Evolutionary conservation across 305 asterid genomes (phyloP), one percentile per base, ranked within the genome.

Genomic region (Petunia hybrid): DNA sequence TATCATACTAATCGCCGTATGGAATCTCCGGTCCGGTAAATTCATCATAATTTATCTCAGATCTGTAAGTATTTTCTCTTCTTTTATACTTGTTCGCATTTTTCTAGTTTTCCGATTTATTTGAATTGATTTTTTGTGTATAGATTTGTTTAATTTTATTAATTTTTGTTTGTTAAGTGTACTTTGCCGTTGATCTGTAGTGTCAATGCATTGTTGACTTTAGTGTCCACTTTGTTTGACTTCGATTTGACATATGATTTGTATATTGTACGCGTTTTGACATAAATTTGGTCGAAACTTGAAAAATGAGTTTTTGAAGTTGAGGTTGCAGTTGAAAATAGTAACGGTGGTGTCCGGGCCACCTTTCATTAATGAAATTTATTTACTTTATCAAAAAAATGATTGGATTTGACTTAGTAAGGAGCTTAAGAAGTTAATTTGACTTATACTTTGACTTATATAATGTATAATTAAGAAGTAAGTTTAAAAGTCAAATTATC

Each of bases 131-230:
- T 69, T 16, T 43, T 69, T 43, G 57, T 43, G 43, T 8, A 45
- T 69, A 4, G 6, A 48, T 12, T 31, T 35, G 12, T 3, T 71
- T 35, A 22, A 22, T 48, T 56, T 14, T 69, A 9, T 71, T 39
- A 2, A 60, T 3, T 67, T 35, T 13, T 14, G 22, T 74, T 75
- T 59, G 74, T 60, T 40, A 13, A 73, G 73, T 61, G 80, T 76
- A 65, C 39, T 43, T 40, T 65, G 68, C 59, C 31, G 67, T 71
- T 81, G 85, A 85, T 89, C 88, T 87, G 77, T 38, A 77, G 39
- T 80, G 78, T 56, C 76, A 59, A 39, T 76, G 70, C 22, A 65
- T 51, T 80, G 66, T 75, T 76, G 82, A 39, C 68, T 60, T 80
- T 13, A 64, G 65, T 43, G 61, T 45, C 46, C 36, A 14, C 63